A percentile compares a stretch with the other conserved stretches of the same genome.
Evolutionary conservation across 1,139 yeast species (phyloP).

Genomic region (Geotrichum fermentans): DNA sequence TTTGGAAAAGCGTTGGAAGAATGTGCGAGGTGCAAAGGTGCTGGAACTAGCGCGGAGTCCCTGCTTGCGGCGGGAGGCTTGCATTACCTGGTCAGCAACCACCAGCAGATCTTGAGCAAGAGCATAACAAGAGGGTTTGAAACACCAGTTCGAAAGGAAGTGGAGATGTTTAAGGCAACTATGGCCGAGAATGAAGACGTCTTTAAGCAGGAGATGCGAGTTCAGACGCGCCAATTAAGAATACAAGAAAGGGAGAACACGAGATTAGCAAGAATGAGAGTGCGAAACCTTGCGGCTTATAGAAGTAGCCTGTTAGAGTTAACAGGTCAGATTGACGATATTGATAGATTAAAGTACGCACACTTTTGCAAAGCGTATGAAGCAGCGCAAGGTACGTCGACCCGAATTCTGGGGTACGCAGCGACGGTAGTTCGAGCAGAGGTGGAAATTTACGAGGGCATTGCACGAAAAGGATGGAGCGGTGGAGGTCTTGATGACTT

Average conservation of each 20-base stretch:
- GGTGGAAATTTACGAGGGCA: conserved; percentile 71
- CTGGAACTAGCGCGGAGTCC: conserved; percentile 60
- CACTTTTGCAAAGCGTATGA: conserved; percentile 59
- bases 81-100: conserved; percentile 72
- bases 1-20: conserved; percentile 70
- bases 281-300: conserved; percentile 55
- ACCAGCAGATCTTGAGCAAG: conserved; percentile 64
- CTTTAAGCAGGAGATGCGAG: conserved; percentile 53
- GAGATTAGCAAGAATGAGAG: conserved; percentile 46
- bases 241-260: conserved; percentile 54
- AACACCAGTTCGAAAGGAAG: conserved; percentile 45
- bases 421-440: conserved; percentile 73
- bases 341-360: conserved; percentile 69
- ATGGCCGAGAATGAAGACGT: conserved; percentile 44
- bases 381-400: conserved; percentile 57
- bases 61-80: conserved; percentile 70
- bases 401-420: conserved; percentile 49
- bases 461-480: conserved; percentile 80
- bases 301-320: conserved; percentile 60
- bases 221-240: conserved; percentile 51
- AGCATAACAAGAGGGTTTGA: conserved; percentile 52
- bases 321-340: conserved; percentile 71
- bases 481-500: conserved; percentile 79
- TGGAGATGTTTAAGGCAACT: conserved; percentile 24
- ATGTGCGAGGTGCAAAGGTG: conserved; percentile 64